These are phyloP conservation scores for Eucalyptus cloeziana DNA, from an alignment of 345 rosid species.

Conservation along the genomic window DNA sequence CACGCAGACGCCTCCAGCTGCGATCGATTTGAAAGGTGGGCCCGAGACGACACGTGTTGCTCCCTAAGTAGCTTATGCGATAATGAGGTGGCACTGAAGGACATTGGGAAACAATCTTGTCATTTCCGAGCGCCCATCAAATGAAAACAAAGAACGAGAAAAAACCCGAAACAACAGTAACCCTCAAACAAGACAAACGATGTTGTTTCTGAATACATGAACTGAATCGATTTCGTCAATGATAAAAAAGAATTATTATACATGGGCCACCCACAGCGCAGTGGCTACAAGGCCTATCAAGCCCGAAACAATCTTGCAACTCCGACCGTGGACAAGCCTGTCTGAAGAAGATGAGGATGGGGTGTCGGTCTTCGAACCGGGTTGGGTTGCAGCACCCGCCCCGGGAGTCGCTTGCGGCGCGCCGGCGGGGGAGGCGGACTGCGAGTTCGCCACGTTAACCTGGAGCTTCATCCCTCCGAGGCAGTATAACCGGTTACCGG, in stretches of 20 bases:
- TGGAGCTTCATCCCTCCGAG: slow-evolving; percentile 79
- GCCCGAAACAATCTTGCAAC: background rate
- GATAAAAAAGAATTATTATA: background rate
- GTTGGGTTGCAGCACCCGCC: slow-evolving; percentile 1
- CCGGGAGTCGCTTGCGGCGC: slow-evolving; percentile 32
- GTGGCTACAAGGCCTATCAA: background rate
- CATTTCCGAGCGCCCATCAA: background rate
- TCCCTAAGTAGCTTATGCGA: too few relatives aligned
- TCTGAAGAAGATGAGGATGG: slow-evolving; percentile 38
- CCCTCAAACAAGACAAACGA: background rate
- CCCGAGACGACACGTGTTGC: too few relatives aligned
- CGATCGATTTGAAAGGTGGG: too few relatives aligned
- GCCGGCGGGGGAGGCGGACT: slow-evolving; percentile 24
- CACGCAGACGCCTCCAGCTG: too few relatives aligned
- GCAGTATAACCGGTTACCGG: slow-evolving; percentile 62
- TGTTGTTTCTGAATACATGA: background rate
- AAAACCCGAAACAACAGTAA: background rate
- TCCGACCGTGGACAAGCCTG: background rate
- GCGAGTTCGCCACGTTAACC: slow-evolving; percentile 28
- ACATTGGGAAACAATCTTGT: background rate
- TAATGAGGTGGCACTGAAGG: too few relatives aligned
- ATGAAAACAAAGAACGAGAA: background rate
- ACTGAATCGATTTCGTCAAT: background rate
- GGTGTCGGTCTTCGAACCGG: slow-evolving; percentile 39
- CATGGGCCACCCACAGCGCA: background rate